Percentiles rank a stretch among this genome's conserved stretches.
Evolutionary conservation across 257 asterid species (phyloP).

Genomic region (Primulina tabacum): DNA sequence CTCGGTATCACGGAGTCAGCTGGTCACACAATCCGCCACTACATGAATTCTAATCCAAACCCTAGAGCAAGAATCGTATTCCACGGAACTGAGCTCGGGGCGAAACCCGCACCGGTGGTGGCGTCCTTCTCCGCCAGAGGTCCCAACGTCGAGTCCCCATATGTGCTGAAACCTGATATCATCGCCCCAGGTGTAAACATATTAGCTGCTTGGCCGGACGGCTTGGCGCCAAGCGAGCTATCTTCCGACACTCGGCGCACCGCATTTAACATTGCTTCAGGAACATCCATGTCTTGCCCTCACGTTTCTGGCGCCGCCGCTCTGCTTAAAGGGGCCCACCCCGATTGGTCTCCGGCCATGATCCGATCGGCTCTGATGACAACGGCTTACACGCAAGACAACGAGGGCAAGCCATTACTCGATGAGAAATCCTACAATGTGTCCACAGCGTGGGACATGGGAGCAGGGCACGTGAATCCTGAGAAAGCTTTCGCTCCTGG

Average conservation of each 20-base stretch:
- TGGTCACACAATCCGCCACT: constrained; percentile 32
- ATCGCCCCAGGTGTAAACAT: constrained; percentile 92
- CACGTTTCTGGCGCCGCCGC: constrained; percentile 86
- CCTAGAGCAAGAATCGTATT: constrained; percentile 61
- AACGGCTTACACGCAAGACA: constrained; percentile 54
- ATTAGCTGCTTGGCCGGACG: constrained; percentile 85
- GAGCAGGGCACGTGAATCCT: constrained; percentile 82
- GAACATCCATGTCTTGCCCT: constrained; percentile 97
- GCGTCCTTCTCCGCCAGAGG: constrained; percentile 91
- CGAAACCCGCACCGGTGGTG: constrained; percentile 78
- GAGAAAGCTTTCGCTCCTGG: constrained; percentile 78
- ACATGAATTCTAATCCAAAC: constrained; percentile 43
- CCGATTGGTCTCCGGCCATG: constrained; percentile 97
- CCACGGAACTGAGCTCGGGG: constrained; percentile 61
- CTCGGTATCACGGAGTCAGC: constrained; percentile 54
- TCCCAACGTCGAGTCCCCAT: constrained; percentile 46
- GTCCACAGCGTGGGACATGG: constrained; percentile 59
- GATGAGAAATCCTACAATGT: constrained; percentile 53
- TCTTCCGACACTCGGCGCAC: constrained; percentile 53
- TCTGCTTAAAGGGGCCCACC: constrained; percentile 76
- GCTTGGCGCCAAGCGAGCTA: constrained; percentile 56
- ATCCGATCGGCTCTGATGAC: constrained; percentile 85
- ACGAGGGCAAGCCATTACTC: constrained; percentile 44
- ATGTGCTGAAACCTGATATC: constrained; percentile 69
- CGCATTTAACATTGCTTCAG: constrained; percentile 62